Percentiles rank a stretch among this genome's conserved stretches.
These are phyloP conservation scores for Vanrija pseudolonga DNA, from an alignment of 1,284 basidiomycete genomes.

Conservation along the genomic window DNA sequence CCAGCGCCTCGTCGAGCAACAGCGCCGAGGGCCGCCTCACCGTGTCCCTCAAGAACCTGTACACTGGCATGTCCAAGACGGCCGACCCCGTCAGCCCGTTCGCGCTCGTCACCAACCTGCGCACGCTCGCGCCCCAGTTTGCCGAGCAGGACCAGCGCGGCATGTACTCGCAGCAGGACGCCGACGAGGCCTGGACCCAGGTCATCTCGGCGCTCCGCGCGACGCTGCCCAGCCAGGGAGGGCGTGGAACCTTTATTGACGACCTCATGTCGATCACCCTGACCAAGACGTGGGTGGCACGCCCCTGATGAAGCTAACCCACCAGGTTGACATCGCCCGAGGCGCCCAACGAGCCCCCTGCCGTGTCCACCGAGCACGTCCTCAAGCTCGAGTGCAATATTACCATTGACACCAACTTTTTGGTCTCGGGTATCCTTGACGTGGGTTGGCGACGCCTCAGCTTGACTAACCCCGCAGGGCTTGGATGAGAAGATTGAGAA, in stretches of 20 bases:
- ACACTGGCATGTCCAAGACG: conserved; percentile 67
- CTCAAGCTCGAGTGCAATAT: conserved; percentile 95
- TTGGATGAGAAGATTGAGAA: conserved; percentile 85
- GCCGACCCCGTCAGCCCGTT: conserved; percentile 73
- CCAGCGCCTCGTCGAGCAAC: conserved; percentile 18
- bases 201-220: conserved; percentile 75
- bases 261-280: conserved; percentile 81
- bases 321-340: conserved; percentile 71
- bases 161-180: conserved; percentile 89
- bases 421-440: conserved; percentile 80
- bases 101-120: conserved; percentile 67
- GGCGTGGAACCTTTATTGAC: conserved; percentile 63
- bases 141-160: conserved; percentile 64
- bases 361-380: conserved; percentile 66
- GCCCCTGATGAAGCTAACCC: not conserved
- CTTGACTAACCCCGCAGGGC: conserved; percentile 54
- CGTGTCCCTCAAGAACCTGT: conserved; percentile 67
- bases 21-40: conserved; percentile 50
- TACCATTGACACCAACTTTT: conserved; percentile 75
- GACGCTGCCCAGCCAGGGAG: conserved; percentile 53
- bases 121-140: conserved; percentile 85
- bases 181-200: conserved; percentile 89
- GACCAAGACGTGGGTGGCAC: conserved; percentile 65
- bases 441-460: conserved; percentile 54
- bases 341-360: conserved; percentile 70